These are phyloP conservation scores for Rhodocollybia butyracea DNA, from an alignment of 768 basidiomycete species.

Conservation along the genomic window DNA sequence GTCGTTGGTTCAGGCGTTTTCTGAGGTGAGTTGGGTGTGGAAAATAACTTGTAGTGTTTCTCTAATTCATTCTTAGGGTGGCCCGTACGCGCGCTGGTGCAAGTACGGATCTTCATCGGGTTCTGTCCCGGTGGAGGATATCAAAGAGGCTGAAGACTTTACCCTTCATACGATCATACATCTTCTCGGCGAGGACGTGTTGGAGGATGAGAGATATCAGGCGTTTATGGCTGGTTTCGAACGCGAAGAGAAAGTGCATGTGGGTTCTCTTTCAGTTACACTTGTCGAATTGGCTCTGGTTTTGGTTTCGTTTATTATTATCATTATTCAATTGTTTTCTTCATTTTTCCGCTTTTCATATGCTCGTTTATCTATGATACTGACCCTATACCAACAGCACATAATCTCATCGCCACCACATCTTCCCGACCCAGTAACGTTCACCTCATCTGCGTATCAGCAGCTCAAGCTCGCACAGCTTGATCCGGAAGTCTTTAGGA, in stretches of 20 bases:
- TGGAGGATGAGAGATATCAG: conserved; percentile 67
- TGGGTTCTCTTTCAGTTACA: conserved; percentile 31
- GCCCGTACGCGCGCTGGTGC: neutral
- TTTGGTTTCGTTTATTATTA: neutral
- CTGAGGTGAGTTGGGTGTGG: too few relatives aligned
- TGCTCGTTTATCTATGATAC: neutral
- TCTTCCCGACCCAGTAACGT: conserved; percentile 63
- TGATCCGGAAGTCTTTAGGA: conserved; percentile 69
- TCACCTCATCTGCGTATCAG: conserved; percentile 68
- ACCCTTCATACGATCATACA: conserved; percentile 62
- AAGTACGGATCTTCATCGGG: conserved; percentile 44
- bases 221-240: conserved; percentile 71
- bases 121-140: conserved; percentile 31
- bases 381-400: conserved; percentile 48
- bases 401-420: conserved; percentile 65
- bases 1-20: conserved; percentile 46
- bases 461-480: conserved; percentile 71
- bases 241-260: conserved; percentile 42
- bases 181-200: conserved; percentile 64
- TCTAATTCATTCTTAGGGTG: too few relatives aligned
- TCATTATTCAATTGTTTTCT: neutral
- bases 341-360: neutral
- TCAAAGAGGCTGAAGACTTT: conserved; percentile 36
- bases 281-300: neutral
- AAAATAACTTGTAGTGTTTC: too few relatives aligned